phyloP scores from a whole-genome alignment of 1,284 basidiomycete genomes.

The Trichosporon sp. region DNA sequence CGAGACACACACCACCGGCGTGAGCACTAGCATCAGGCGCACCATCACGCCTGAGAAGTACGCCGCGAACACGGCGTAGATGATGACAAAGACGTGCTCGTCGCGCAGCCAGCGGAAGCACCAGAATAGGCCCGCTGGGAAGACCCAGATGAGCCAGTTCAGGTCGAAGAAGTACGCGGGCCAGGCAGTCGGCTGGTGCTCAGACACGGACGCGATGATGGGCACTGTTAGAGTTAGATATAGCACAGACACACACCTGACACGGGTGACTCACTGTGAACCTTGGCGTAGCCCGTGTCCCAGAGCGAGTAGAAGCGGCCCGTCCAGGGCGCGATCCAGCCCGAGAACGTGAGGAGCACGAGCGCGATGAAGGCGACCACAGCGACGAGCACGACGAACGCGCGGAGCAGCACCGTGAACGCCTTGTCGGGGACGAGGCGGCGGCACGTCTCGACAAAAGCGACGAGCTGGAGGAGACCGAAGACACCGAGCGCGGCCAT shows the following conservation, averaged over 20 bases:
- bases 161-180: slow-evolving; percentile 99
- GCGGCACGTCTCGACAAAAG: slow-evolving; percentile 84
- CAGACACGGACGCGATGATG: slow-evolving; percentile 99
- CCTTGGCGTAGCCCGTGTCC: slow-evolving; percentile 98
- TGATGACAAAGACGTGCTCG: slow-evolving; percentile 98
- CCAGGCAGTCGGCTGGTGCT: slow-evolving; percentile 99
- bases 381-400: slow-evolving; percentile 64
- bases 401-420: slow-evolving; percentile 75
- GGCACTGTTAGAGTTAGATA: slow-evolving; percentile 55
- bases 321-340: slow-evolving; percentile 98
- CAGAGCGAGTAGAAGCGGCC: slow-evolving; percentile 99
- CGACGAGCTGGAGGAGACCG: slow-evolving; percentile 91
- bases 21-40: slow-evolving; percentile 54
- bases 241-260: not conserved
- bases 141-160: slow-evolving; percentile 93
- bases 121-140: slow-evolving; percentile 91
- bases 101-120: slow-evolving; percentile 93
- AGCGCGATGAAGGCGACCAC: slow-evolving; percentile 68
- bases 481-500: slow-evolving; percentile 98
- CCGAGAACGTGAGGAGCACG: slow-evolving; percentile 78
- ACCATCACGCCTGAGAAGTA: slow-evolving; percentile 99
- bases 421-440: slow-evolving; percentile 87
- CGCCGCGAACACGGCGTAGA: slow-evolving; percentile 90
- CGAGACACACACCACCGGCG: slow-evolving; percentile 56
- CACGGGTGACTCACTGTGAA: slow-evolving; percentile 55